Percentiles rank a stretch among this genome's conserved stretches.
phyloP scores from a whole-genome alignment of 495 filamentous ascomycete species.

The Articulospora tetracladia region DNA sequence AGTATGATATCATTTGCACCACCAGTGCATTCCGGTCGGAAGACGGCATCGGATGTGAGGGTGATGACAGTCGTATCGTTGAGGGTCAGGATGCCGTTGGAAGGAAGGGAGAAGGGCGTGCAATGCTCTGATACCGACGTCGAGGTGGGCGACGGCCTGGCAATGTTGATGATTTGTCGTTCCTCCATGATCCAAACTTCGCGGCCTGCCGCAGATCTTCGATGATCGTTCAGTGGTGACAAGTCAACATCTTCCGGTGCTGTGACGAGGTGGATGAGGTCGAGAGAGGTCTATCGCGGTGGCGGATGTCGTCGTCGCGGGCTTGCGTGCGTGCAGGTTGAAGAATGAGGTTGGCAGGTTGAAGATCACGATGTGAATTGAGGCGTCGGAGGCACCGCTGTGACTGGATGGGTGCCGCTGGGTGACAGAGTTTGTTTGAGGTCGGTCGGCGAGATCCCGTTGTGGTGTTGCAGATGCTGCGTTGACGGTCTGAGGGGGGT shows the following conservation, averaged over 20 bases:
- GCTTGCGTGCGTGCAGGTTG: neutral
- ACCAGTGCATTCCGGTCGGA: conserved; percentile 56
- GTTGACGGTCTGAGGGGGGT: neutral
- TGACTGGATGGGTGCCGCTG: neutral
- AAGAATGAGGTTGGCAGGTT: neutral
- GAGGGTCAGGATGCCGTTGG: conserved; percentile 56
- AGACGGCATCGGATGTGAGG: conserved; percentile 58
- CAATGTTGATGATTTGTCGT: conserved; percentile 19
- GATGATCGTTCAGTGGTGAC: conserved; percentile 2
- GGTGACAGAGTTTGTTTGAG: neutral
- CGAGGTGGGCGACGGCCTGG: conserved; percentile 7
- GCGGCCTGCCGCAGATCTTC: conserved; percentile 20
- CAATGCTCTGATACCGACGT: conserved; percentile 34
- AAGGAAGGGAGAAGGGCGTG: conserved; percentile 59
- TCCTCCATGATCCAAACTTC: conserved; percentile 18
- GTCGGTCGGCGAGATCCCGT: neutral
- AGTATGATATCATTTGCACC: conserved; percentile 18
- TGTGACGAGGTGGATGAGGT: neutral
- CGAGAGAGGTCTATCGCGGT: neutral
- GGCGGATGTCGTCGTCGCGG: neutral
- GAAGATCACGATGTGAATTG: neutral
- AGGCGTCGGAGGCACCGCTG: neutral
- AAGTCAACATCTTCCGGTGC: conserved; percentile 15
- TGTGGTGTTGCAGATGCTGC: conserved; percentile 1
- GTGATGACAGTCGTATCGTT: conserved; percentile 50